Conservation (phyloP, 352 stramenopile genomes). For the Plasmopara muralis region DNA sequence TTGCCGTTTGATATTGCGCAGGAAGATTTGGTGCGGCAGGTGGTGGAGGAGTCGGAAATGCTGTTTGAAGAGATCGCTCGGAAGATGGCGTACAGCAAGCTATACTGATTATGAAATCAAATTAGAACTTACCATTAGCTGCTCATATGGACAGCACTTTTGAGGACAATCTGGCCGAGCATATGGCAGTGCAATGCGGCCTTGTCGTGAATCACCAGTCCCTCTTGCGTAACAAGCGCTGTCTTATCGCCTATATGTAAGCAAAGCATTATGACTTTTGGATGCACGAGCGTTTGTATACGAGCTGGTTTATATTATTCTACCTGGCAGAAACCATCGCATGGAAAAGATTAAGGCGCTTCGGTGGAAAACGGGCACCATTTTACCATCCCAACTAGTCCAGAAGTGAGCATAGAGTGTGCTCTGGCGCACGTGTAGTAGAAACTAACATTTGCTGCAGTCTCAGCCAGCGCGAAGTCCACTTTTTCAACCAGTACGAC, state of each 20-base stretch:
- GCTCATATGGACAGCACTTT: conserved; percentile 34
- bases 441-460: conserved; percentile 24
- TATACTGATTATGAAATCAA: not conserved
- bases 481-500: conserved; percentile 90
- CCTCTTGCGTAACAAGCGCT: conserved; percentile 87
- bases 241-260: conserved; percentile 84
- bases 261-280: not conserved
- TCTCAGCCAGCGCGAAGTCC: conserved; percentile 73
- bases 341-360: conserved; percentile 85
- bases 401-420: conserved; percentile 37
- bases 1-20: conserved; percentile 16
- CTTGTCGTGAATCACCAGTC: conserved; percentile 88
- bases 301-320: not conserved
- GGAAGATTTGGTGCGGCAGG: conserved; percentile 78
- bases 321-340: conserved; percentile 39
- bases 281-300: not conserved
- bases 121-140: not conserved
- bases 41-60: conserved; percentile 64
- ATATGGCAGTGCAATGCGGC: conserved; percentile 61
- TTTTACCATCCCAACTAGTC: conserved; percentile 70
- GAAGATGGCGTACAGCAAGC: conserved; percentile 48
- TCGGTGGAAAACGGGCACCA: conserved; percentile 86
- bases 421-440: not conserved
- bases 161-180: conserved; percentile 45
- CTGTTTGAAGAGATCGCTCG: conserved; percentile 67